Conservation (phyloP, 352 stramenopile species). For the Phytopythium oedochilum region DNA sequence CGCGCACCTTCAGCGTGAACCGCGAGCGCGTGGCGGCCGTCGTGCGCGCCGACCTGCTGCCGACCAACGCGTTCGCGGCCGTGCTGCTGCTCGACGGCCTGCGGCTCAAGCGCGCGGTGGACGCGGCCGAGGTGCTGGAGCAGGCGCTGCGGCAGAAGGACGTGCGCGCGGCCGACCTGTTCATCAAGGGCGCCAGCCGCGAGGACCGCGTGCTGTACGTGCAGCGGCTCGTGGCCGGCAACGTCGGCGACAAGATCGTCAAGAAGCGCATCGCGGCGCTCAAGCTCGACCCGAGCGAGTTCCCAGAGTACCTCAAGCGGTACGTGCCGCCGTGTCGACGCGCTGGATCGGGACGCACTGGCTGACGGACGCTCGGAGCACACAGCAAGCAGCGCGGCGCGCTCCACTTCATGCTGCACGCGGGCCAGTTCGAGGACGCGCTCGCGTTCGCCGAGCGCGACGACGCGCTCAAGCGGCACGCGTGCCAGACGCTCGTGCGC, state of each 20-base stretch:
- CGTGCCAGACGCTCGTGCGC: constrained; percentile 50
- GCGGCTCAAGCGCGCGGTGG: constrained; percentile 35
- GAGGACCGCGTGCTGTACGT: constrained; percentile 42
- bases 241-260: constrained; percentile 58
- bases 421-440: constrained; percentile 52
- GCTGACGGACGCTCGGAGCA: too few relatives aligned
- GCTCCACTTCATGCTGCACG: constrained; percentile 60
- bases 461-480: constrained; percentile 33
- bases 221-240: constrained; percentile 39
- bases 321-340: constrained; percentile 9
- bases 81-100: constrained; percentile 44
- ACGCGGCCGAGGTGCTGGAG: constrained; percentile 28
- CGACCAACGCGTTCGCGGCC: constrained; percentile 21
- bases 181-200: constrained; percentile 26
- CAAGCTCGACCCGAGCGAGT: constrained; percentile 40
- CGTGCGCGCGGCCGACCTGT: constrained; percentile 48
- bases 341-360: too few relatives aligned
- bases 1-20: constrained; percentile 32
- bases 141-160: constrained; percentile 48
- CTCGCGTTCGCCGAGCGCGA: constrained; percentile 29
- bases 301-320: constrained; percentile 54
- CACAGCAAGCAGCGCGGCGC: constrained; percentile 35
- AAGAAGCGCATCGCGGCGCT: constrained; percentile 65
- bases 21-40: constrained; percentile 19
- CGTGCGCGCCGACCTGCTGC: constrained; percentile 19